These are phyloP conservation scores for Aspergillus aculeatinus DNA, from an alignment of 2,329 filamentous ascomycete species.

Conservation along the genomic window DNA sequence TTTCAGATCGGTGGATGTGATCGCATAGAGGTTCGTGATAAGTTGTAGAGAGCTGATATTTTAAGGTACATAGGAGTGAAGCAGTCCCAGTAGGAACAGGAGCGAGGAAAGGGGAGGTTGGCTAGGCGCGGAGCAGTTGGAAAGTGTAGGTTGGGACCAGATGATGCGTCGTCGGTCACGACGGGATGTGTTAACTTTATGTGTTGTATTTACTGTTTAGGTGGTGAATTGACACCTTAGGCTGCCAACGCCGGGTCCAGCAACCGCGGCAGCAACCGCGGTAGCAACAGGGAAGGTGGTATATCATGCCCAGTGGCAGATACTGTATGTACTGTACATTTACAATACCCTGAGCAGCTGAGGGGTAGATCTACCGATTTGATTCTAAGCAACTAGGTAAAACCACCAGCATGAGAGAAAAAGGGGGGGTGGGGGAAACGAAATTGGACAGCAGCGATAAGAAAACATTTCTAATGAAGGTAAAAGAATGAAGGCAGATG, in stretches of 20 bases:
- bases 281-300: too few relatives aligned
- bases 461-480: too few relatives aligned
- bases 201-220: not conserved
- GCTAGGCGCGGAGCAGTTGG: too few relatives aligned
- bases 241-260: not conserved
- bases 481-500: too few relatives aligned
- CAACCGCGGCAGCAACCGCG: too few relatives aligned
- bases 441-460: too few relatives aligned
- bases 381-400: too few relatives aligned
- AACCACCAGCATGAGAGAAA: not conserved
- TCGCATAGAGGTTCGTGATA: not conserved
- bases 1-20: not conserved
- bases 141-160: too few relatives aligned
- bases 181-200: not conserved
- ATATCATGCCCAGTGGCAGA: too few relatives aligned
- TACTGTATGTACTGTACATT: not conserved
- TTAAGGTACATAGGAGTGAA: not conserved
- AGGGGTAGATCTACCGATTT: too few relatives aligned
- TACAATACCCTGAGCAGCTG: not conserved
- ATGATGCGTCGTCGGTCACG: not conserved
- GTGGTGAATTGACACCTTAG: not conserved
- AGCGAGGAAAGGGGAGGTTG: too few relatives aligned
- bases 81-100: not conserved
- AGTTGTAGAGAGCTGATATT: not conserved
- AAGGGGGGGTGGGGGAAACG: not conserved